A percentile compares a stretch with the other conserved stretches of the same genome.
phyloP scores from a whole-genome alignment of 2,329 filamentous ascomycete genomes.

The Colletotrichum musae region DNA sequence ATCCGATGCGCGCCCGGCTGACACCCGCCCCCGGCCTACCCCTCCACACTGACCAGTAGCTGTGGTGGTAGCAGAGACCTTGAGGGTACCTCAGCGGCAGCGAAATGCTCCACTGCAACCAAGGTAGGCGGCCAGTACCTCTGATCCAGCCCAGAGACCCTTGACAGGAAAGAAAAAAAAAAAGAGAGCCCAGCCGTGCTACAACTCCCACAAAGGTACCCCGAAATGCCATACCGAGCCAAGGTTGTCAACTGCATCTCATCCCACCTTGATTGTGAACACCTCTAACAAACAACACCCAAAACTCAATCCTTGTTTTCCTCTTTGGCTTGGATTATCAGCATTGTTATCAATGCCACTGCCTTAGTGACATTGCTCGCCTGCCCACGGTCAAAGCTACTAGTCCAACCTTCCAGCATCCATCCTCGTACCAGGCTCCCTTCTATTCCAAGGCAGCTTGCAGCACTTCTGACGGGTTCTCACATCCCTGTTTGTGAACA shows the following conservation, averaged over 20 bases:
- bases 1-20: slow-evolving; percentile 36
- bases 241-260: slow-evolving; percentile 28
- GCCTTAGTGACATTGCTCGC: slow-evolving; percentile 14
- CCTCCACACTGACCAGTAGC: slow-evolving; percentile 30
- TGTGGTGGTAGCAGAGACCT: neutral
- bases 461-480: neutral
- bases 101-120: neutral
- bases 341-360: slow-evolving; percentile 20
- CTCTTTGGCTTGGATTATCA: neutral
- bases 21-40: slow-evolving; percentile 22
- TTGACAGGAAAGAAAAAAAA: neutral
- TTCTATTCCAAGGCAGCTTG: slow-evolving; percentile 1
- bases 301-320: neutral
- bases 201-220: slow-evolving; percentile 4
- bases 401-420: slow-evolving; percentile 1
- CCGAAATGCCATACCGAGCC: slow-evolving; percentile 5
- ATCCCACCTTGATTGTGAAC: slow-evolving; percentile 30
- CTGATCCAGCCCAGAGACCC: neutral
- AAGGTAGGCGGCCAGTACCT: neutral
- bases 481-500: neutral
- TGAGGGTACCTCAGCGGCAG: neutral
- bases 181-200: neutral
- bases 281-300: slow-evolving; percentile 5
- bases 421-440: slow-evolving; percentile 3
- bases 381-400: slow-evolving; percentile 24